Conservation (phyloP, 2,329 filamentous ascomycete genomes). For the Fusarium gaditjirri region DNA sequence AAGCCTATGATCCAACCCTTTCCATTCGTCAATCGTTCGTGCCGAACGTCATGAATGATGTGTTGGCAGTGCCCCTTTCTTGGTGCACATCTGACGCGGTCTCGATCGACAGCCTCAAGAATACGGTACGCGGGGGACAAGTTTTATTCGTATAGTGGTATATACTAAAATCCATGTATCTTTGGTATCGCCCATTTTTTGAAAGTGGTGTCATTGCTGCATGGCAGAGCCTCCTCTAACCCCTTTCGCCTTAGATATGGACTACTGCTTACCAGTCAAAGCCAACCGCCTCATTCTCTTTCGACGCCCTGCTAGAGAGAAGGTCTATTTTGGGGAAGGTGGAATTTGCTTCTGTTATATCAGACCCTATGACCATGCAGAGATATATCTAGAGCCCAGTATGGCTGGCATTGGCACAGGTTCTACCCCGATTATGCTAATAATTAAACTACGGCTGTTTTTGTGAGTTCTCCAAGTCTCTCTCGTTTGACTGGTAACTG, state of each 20-base stretch:
- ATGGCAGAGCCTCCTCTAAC: slow-evolving; percentile 34
- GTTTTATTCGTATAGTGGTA: background rate
- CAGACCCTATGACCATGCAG: background rate
- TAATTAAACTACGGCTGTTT: background rate
- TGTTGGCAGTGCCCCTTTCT: slow-evolving; percentile 3
- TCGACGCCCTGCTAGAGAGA: slow-evolving; percentile 17
- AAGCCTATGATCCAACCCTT: background rate
- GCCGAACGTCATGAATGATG: background rate
- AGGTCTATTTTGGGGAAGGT: background rate
- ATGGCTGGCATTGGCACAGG: background rate
- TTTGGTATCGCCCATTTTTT: background rate
- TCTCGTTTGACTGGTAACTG: background rate
- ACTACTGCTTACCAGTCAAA: slow-evolving; percentile 8
- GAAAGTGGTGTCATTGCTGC: slow-evolving; percentile 19
- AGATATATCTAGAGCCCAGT: background rate
- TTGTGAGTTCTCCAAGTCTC: background rate
- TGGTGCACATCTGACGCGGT: background rate
- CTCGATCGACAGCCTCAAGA: slow-evolving; percentile 11
- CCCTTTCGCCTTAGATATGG: slow-evolving; percentile 28
- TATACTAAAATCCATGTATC: background rate
- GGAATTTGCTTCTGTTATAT: background rate
- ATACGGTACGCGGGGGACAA: background rate
- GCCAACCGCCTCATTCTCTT: slow-evolving; percentile 21
- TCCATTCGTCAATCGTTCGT: slow-evolving; percentile 1
- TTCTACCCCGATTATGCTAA: background rate